Conservation (phyloP, 2,329 filamentous ascomycete genomes). For the Celoporthe dispersa region DNA sequence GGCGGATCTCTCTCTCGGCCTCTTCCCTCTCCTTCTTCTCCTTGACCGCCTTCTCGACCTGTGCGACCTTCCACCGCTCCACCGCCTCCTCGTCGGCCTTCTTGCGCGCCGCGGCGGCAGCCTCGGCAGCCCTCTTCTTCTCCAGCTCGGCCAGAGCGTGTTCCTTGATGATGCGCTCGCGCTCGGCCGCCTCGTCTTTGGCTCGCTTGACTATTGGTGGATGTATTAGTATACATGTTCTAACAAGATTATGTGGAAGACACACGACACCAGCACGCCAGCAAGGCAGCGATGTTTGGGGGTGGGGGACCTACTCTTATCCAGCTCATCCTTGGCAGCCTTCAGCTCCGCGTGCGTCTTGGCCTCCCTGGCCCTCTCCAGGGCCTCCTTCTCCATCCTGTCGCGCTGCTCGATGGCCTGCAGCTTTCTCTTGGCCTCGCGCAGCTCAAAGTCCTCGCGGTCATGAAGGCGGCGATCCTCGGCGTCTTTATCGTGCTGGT, state of each 20-base stretch:
- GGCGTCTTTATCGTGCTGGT: slow-evolving; percentile 32
- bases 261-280: too few relatives aligned
- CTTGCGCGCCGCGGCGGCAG: slow-evolving; percentile 49
- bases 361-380: slow-evolving; percentile 44
- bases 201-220: slow-evolving; percentile 42
- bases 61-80: slow-evolving; percentile 55
- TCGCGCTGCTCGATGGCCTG: slow-evolving; percentile 44
- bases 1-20: slow-evolving; percentile 58
- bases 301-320: slow-evolving; percentile 38
- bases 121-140: slow-evolving; percentile 49
- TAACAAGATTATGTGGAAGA: not conserved
- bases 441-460: slow-evolving; percentile 42
- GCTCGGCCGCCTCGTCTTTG: slow-evolving; percentile 52
- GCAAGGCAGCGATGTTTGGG: not conserved
- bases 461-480: slow-evolving; percentile 32
- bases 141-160: slow-evolving; percentile 54
- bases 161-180: slow-evolving; percentile 57
- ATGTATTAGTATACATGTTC: not conserved
- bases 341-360: slow-evolving; percentile 55
- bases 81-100: slow-evolving; percentile 55
- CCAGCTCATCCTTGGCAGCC: slow-evolving; percentile 52
- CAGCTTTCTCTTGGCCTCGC: slow-evolving; percentile 45
- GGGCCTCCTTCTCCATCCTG: slow-evolving; percentile 41
- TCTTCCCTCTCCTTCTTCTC: slow-evolving; percentile 54
- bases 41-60: slow-evolving; percentile 51